A percentile compares a stretch with the other conserved stretches of the same genome.
phyloP scores from a whole-genome alignment of 257 asterid species.

The Cruciata laevipes region DNA sequence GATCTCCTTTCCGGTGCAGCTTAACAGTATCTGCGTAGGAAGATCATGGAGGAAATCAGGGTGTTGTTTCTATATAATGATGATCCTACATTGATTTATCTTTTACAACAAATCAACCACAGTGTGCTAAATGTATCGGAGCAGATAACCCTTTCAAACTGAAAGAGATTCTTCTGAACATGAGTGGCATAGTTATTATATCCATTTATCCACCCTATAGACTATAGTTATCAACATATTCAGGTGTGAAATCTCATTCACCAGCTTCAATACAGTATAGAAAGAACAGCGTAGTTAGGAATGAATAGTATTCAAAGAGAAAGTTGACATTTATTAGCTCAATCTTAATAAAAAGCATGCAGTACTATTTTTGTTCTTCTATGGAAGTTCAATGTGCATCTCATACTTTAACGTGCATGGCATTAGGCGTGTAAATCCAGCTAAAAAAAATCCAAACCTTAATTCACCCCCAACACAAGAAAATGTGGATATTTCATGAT shows the following conservation, averaged over 20 bases:
- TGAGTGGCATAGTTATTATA: not conserved
- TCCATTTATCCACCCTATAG: not conserved
- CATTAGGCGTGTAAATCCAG: no score
- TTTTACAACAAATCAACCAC: not conserved
- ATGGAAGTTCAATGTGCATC: not conserved
- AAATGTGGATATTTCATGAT: not conserved
- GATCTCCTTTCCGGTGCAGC: conserved; percentile 61
- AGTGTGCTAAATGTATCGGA: not conserved
- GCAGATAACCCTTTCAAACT: not conserved
- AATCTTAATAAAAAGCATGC: not conserved
- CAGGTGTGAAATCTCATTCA: not conserved
- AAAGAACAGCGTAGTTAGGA: not conserved
- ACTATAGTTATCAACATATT: not conserved
- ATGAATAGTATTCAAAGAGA: not conserved
- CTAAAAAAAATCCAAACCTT: not conserved
- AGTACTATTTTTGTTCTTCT: not conserved
- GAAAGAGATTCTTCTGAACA: not conserved
- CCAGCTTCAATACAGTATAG: not conserved
- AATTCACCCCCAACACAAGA: not conserved
- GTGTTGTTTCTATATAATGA: not conserved
- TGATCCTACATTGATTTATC: not conserved
- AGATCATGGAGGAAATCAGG: conserved; percentile 4
- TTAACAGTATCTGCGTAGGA: conserved; percentile 47
- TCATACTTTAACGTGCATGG: not conserved
- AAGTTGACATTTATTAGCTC: not conserved